phyloP scores from a whole-genome alignment of 2,329 filamentous ascomycete species.

The Colletotrichum sp. region DNA sequence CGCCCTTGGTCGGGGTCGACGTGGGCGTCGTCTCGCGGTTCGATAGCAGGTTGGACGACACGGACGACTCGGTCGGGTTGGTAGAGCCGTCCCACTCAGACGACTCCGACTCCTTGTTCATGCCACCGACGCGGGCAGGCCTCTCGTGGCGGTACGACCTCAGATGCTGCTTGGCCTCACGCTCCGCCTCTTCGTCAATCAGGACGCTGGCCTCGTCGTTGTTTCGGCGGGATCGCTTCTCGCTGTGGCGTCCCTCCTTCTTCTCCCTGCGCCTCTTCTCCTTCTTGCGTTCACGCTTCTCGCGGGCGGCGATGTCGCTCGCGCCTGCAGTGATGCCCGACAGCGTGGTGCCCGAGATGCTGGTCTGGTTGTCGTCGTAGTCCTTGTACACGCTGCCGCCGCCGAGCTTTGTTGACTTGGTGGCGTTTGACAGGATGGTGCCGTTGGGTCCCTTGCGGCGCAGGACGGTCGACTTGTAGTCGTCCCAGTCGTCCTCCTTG shows the following conservation, averaged over 20 bases:
- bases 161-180: constrained; percentile 69
- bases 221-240: constrained; percentile 25
- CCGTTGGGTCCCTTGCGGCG: constrained; percentile 89
- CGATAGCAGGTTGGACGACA: constrained; percentile 64
- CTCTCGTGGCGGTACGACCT: constrained; percentile 86
- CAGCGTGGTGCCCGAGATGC: constrained; percentile 50
- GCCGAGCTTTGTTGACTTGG: constrained; percentile 81
- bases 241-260: constrained; percentile 33
- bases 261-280: constrained; percentile 48
- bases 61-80: constrained; percentile 69
- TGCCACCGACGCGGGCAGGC: constrained; percentile 82
- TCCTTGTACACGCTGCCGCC: constrained; percentile 85
- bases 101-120: constrained; percentile 83
- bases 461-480: constrained; percentile 95
- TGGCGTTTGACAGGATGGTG: constrained; percentile 81
- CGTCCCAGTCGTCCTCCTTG: constrained; percentile 88
- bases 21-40: constrained; percentile 63
- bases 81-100: constrained; percentile 78
- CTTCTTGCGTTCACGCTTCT: constrained; percentile 59
- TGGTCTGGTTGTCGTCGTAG: constrained; percentile 56
- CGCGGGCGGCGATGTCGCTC: constrained; percentile 58
- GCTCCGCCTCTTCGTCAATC: constrained; percentile 69
- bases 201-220: constrained; percentile 53
- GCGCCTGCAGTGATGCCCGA: constrained; percentile 63
- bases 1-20: constrained; percentile 55